Percentiles rank a stretch among this genome's conserved stretches.
These are phyloP conservation scores for Ailanthus altissimus DNA, from an alignment of 345 rosid species.

Conservation along the genomic window DNA sequence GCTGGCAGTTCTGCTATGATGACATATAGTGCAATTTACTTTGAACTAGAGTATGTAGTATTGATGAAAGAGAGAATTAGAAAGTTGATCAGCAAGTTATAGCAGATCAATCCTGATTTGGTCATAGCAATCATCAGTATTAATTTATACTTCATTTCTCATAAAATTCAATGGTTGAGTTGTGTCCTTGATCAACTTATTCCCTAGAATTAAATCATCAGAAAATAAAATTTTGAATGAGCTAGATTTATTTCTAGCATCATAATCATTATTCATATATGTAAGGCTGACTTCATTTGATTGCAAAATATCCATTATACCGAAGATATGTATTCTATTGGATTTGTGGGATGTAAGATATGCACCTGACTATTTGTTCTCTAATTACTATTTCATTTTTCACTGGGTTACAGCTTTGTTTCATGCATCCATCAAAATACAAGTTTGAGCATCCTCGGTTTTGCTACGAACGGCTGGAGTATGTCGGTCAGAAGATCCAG, in stretches of 20 bases:
- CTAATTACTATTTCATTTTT: constrained; percentile 13
- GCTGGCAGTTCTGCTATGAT: not conserved
- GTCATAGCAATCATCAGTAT: not conserved
- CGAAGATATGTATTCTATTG: not conserved
- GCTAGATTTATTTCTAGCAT: not conserved
- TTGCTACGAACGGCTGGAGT: constrained; percentile 82
- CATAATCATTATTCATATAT: not conserved
- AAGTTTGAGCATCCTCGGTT: constrained; percentile 95
- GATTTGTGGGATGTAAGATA: constrained; percentile 1
- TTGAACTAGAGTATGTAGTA: not conserved
- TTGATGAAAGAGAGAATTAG: not conserved
- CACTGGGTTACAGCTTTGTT: constrained; percentile 66
- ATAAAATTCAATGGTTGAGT: not conserved
- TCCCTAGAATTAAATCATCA: not conserved
- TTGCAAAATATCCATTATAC: not conserved
- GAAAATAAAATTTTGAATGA: not conserved
- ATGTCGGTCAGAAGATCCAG: constrained; percentile 95
- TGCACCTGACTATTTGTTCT: constrained; percentile 4
- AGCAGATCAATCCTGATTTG: not conserved
- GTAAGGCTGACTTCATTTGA: not conserved
- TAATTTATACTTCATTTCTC: not conserved
- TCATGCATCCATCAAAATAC: constrained; percentile 94
- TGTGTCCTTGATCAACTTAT: not conserved
- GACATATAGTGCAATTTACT: not conserved
- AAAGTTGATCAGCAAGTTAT: not conserved